Conservation (phyloP, 306 rosid genomes). For the Sechiopsis laciniata region DNA sequence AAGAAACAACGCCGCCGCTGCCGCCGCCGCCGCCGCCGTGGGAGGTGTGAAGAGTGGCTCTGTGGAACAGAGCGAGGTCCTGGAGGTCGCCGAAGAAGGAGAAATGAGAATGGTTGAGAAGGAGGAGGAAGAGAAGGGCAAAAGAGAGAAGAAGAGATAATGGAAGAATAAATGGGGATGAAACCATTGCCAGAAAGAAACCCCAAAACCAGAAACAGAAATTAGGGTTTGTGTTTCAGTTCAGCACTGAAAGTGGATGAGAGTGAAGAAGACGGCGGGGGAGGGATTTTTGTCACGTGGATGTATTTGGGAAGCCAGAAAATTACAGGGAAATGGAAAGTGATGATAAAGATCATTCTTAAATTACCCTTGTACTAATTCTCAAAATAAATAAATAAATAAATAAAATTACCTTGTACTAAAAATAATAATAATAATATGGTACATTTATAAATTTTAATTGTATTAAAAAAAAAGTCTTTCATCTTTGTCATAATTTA, state of each 20-base stretch:
- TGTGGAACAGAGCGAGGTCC: constrained; percentile 35
- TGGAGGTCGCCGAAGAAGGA: constrained; percentile 26
- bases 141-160: constrained; percentile 37
- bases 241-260: neutral
- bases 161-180: constrained; percentile 39
- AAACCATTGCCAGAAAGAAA: constrained; percentile 28
- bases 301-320: constrained; percentile 4
- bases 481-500: too few species aligned
- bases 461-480: too few species aligned
- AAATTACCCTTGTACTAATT: too few species aligned
- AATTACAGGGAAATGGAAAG: neutral
- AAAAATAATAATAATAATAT: too few species aligned
- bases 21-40: neutral
- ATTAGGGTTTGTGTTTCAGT: neutral
- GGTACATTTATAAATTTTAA: too few species aligned
- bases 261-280: neutral
- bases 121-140: constrained; percentile 31
- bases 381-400: too few species aligned
- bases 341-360: too few species aligned
- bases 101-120: constrained; percentile 19
- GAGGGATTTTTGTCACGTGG: neutral
- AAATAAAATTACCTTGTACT: too few species aligned
- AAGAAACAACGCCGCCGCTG: neutral
- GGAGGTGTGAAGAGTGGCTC: constrained; percentile 29
- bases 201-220: neutral